phyloP scores from a whole-genome alignment of 2,329 filamentous ascomycete species.

The Periconia sp. region DNA sequence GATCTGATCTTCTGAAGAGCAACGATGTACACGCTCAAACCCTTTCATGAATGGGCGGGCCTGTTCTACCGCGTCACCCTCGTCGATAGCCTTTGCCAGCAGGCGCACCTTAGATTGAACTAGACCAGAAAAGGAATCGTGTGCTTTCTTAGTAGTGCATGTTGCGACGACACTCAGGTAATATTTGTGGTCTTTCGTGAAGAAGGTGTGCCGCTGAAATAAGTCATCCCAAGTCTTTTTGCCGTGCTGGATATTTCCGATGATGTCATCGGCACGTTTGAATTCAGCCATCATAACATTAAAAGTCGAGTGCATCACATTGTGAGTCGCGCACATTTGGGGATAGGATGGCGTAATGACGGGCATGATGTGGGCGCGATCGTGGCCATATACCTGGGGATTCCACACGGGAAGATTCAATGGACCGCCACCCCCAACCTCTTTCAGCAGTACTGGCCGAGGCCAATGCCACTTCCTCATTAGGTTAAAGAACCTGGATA shows the following conservation, averaged over 20 bases:
- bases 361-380: conserved; percentile 91
- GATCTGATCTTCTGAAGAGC: conserved; percentile 65
- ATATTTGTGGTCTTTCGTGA: conserved; percentile 91
- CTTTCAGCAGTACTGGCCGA: conserved; percentile 87
- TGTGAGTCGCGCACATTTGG: conserved; percentile 97
- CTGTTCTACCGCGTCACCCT: conserved; percentile 77
- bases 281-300: conserved; percentile 84
- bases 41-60: conserved; percentile 94
- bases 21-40: conserved; percentile 81
- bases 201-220: conserved; percentile 90
- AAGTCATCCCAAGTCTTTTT: conserved; percentile 84
- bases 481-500: conserved; percentile 93
- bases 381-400: conserved; percentile 81
- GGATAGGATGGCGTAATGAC: conserved; percentile 98
- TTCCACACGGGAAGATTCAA: conserved; percentile 92
- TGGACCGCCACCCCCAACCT: conserved; percentile 58
- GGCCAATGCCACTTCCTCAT: conserved; percentile 95
- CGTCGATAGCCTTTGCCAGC: conserved; percentile 82
- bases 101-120: conserved; percentile 93
- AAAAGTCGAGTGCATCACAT: conserved; percentile 86
- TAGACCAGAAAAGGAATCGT: conserved; percentile 86
- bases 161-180: conserved; percentile 88
- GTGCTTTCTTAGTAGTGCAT: conserved; percentile 81
- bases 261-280: conserved; percentile 75
- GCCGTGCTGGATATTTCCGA: conserved; percentile 78